Percentiles rank a stretch among this genome's conserved stretches.
Evolutionary conservation across 2,329 filamentous ascomycete genomes (phyloP).

Genomic region (Pezicula radicicola): DNA sequence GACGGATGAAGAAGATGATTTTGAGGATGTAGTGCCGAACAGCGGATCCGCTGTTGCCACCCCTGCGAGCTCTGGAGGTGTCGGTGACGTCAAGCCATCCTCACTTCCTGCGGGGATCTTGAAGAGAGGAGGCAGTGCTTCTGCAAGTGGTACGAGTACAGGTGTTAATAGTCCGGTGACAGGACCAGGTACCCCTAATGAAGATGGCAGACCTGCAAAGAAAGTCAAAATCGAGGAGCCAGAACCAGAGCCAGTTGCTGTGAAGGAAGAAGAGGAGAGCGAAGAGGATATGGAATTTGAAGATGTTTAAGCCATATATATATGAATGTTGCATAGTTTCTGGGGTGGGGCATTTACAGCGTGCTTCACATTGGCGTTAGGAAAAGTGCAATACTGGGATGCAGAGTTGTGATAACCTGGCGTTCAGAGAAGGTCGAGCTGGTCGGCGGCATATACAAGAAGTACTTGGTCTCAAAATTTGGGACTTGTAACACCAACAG

Average conservation of each 20-base stretch:
- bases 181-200: slow-evolving; percentile 29
- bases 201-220: slow-evolving; percentile 52
- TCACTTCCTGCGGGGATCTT: slow-evolving; percentile 16
- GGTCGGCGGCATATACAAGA: too few species aligned
- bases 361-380: background rate
- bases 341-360: too few species aligned
- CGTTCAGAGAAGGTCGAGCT: too few species aligned
- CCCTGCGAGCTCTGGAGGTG: slow-evolving; percentile 21
- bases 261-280: slow-evolving; percentile 41
- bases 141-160: slow-evolving; percentile 27
- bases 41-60: slow-evolving; percentile 22
- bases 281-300: slow-evolving; percentile 58
- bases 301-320: slow-evolving; percentile 38
- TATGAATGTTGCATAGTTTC: too few species aligned
- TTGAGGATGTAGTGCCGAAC: slow-evolving; percentile 41
- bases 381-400: background rate
- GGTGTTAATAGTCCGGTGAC: slow-evolving; percentile 28
- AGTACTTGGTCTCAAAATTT: too few species aligned
- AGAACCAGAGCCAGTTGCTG: slow-evolving; percentile 18
- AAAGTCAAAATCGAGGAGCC: slow-evolving; percentile 56
- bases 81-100: slow-evolving; percentile 13
- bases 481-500: too few species aligned
- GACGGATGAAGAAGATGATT: slow-evolving; percentile 43
- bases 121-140: slow-evolving; percentile 25
- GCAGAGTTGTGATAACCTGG: background rate